Evolutionary conservation across 1,139 yeast genomes (phyloP).

Genomic region (Suhomyces atakaporum): DNA sequence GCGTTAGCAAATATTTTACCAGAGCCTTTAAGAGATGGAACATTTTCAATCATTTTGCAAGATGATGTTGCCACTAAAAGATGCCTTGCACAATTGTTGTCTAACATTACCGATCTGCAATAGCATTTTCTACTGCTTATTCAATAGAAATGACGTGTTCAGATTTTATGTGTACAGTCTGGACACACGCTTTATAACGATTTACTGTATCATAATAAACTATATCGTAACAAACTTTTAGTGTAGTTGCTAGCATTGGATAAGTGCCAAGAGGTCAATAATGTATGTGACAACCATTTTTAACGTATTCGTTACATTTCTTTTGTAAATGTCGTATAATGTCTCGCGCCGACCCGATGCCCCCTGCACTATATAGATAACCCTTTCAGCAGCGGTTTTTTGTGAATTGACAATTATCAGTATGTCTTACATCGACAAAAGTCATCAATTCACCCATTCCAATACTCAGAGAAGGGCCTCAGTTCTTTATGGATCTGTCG

Average conservation of each 20-base stretch:
- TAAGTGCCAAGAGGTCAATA: too few relatives aligned
- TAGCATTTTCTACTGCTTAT: slow-evolving; percentile 3
- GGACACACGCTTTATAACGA: slow-evolving; percentile 1
- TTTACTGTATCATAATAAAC: slow-evolving; percentile 2
- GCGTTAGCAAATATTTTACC: slow-evolving; percentile 85
- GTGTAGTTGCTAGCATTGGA: too few relatives aligned
- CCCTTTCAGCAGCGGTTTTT: not conserved
- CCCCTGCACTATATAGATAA: not conserved
- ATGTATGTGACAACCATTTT: too few relatives aligned
- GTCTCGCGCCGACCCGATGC: not conserved
- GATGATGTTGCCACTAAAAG: slow-evolving; percentile 90
- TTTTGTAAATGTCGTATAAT: slow-evolving; percentile 1
- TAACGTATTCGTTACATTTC: slow-evolving; percentile 2
- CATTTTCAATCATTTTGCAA: slow-evolving; percentile 74
- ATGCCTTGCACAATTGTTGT: slow-evolving; percentile 79
- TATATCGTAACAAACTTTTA: not conserved
- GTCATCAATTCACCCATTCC: slow-evolving; percentile 50
- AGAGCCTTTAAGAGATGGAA: slow-evolving; percentile 86
- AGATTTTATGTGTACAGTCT: too few relatives aligned
- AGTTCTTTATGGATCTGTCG: slow-evolving; percentile 53
- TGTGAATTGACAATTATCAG: not conserved
- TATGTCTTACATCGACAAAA: slow-evolving; percentile 8
- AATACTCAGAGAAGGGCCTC: slow-evolving; percentile 54
- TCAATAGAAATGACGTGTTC: not conserved
- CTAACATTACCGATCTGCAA: slow-evolving; percentile 56